Evolutionary conservation across 192 early-diverging fungal species (phyloP).

Genomic region (Diversispora epigaea): DNA sequence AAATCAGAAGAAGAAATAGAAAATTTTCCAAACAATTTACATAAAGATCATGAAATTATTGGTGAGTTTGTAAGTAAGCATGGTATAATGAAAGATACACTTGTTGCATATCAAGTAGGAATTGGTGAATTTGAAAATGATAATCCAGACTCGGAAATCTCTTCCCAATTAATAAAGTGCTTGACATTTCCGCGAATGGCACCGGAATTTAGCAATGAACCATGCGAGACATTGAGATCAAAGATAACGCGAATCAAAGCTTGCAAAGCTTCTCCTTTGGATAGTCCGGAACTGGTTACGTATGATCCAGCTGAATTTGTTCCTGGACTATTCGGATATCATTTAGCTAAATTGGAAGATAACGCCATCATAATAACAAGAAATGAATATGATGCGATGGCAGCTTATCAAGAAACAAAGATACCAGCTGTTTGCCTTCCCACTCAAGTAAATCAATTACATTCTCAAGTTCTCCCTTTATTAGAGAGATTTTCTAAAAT

Average conservation of each 20-base stretch:
- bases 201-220: slow-evolving; percentile 15
- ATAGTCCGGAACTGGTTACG: slow-evolving; percentile 44
- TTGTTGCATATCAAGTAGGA: slow-evolving; percentile 45
- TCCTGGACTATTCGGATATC: slow-evolving; percentile 66
- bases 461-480: slow-evolving; percentile 55
- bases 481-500: slow-evolving; percentile 64
- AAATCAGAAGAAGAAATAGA: slow-evolving; percentile 46
- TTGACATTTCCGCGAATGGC: slow-evolving; percentile 46
- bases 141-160: slow-evolving; percentile 31
- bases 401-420: slow-evolving; percentile 63
- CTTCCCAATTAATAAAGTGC: slow-evolving; percentile 22
- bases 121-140: slow-evolving; percentile 46
- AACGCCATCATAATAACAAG: slow-evolving; percentile 56
- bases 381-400: slow-evolving; percentile 66
- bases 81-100: slow-evolving; percentile 29
- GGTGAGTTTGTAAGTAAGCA: slow-evolving; percentile 34
- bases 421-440: slow-evolving; percentile 63
- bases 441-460: slow-evolving; percentile 54
- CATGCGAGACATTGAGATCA: slow-evolving; percentile 28
- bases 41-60: slow-evolving; percentile 42
- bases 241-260: slow-evolving; percentile 55
- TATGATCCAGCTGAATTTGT: slow-evolving; percentile 54
- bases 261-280: slow-evolving; percentile 48
- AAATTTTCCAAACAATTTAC: slow-evolving; percentile 38
- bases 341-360: slow-evolving; percentile 45